Base-by-base conservation (phyloP, 2,329 filamentous ascomycete species). In the Fusarium agapanthi region DNA sequence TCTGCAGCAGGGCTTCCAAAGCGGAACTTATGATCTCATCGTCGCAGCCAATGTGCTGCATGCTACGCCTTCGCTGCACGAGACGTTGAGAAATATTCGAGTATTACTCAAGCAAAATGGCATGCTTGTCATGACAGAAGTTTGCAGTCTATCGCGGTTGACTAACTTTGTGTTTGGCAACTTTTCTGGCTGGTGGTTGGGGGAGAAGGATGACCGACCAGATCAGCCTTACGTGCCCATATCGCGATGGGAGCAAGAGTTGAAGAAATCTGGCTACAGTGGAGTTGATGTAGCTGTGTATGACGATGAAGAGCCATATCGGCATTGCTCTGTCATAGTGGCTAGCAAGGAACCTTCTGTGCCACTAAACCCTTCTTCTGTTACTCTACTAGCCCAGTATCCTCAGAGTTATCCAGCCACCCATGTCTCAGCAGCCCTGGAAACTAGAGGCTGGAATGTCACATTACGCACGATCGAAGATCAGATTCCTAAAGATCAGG, bases 171-270 rank as follows among this genome's bases (percentile, higher is more conserved):
- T 71, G 22, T 81, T 81, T 24, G 80, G 81, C 9, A 67, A 74
- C 28, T 71, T 82, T 4, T 75, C 79, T 10, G 81, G 79, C 3
- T 83, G 82, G 82, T 83, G 65, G 69, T 9, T 68, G 8, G 65
- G 65, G 14, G 65, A 61, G 6, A 7, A 44, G 10, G 65, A 68
- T 3, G 37, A n/a, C 4, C 65, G 65, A 14, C 48, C 51, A 3
- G 61, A 68, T 26, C 62, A 57, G 6, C 65, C 65, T 28, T 66
- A 68, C 11, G 65, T 66, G 1, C 8, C 62, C 22, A 62, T 68
- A 14, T 57, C 61, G 1, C 55, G 65, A 28, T 68, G 65, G 65
- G 50, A 66, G 5, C 15, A 45, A 6, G 65, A 68, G 15, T n/a
- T 68, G 6, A 66, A 59, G 28, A 35, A 22, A 1, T 8, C 57